Evolutionary conservation across 768 basidiomycete species (phyloP), one percentile per base, ranked within the genome.

Genomic region (Hebeloma cylindrosporum): DNA sequence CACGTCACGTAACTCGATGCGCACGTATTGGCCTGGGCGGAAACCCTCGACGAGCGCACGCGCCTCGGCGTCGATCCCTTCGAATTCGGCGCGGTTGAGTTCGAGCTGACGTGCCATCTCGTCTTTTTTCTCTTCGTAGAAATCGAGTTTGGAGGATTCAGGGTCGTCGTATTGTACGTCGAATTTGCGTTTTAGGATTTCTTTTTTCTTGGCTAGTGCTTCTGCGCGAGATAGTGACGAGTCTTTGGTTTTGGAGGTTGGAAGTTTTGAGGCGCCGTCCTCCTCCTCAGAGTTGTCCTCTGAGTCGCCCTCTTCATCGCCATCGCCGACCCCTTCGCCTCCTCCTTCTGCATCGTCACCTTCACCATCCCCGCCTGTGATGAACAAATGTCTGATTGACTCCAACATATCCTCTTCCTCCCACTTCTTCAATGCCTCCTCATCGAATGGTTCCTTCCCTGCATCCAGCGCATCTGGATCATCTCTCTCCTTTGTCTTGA

Each of bases 81-180:
- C 82, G 61, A 98, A 95, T 66, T 97, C 96, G 3, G 80, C 80
- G 34, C 78, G 78, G 66, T 95, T 95, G 42, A 94, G 72, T 40
- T 80, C 76, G 21, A 85, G 82, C 59, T 96, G 93, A 7, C 78
- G 77, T 16, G 90, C 80, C 60, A 99, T 89, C 58, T 93, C 92
- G 14, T 88, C 89, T 69, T 97, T 99, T 64, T 88, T 84, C 60
- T 86, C 82, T 37, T 85, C 80, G 70, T 96, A 99, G 59, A 96
- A 96, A 59, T 93, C 90, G 62, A 81, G 66, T 56, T 88, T 86
- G 44, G 82, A 67, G 43, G 77, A 74, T 32, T 88, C 85, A 2
- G 88, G 87, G 53, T 93, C 91, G 62, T 96, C 93, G 64, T 97
- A 97, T 65, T 95, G 88, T 56, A 92, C 90, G 65, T 99, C 91